phyloP scores from a whole-genome alignment of 345 rosid genomes.

The Fremontodendron californicum region DNA sequence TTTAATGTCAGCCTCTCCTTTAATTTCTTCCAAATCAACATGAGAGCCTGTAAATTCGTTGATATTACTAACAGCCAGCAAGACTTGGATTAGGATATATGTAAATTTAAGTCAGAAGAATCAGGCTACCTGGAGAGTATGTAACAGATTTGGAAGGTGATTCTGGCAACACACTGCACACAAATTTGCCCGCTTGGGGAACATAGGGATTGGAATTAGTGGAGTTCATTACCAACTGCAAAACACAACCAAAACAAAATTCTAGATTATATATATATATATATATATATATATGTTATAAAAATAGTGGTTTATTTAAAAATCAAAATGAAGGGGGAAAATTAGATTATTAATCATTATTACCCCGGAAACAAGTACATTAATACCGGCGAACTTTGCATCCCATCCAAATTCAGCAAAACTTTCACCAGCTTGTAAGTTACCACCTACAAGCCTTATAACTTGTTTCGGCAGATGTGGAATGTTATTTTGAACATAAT shows the following conservation, averaged over 20 bases:
- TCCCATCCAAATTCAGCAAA: constrained; percentile 83
- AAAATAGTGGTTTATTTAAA: not conserved
- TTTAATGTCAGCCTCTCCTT: too few species aligned
- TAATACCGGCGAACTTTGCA: constrained; percentile 61
- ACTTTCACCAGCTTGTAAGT: not conserved
- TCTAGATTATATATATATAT: too few species aligned
- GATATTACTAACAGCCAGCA: too few species aligned
- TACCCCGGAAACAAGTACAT: constrained; percentile 63
- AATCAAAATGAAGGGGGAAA: constrained; percentile 18
- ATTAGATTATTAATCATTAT: constrained; percentile 8
- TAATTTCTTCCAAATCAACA: too few species aligned
- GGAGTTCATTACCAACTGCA: constrained; percentile 25
- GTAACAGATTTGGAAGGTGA: constrained; percentile 35
- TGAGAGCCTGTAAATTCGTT: too few species aligned
- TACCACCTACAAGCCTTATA: not conserved
- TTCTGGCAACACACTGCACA: constrained; percentile 47
- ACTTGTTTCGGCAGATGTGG: constrained; percentile 21
- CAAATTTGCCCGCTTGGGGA: constrained; percentile 30
- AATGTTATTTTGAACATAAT: not conserved
- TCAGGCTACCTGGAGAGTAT: constrained; percentile 40
- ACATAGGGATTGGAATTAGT: constrained; percentile 17
- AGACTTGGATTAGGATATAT: too few species aligned
- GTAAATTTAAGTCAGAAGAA: not conserved
- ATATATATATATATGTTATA: not conserved
- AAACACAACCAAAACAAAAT: not conserved